phyloP scores from a whole-genome alignment of 1,284 basidiomycete genomes.

The Marasmius fiardii region DNA sequence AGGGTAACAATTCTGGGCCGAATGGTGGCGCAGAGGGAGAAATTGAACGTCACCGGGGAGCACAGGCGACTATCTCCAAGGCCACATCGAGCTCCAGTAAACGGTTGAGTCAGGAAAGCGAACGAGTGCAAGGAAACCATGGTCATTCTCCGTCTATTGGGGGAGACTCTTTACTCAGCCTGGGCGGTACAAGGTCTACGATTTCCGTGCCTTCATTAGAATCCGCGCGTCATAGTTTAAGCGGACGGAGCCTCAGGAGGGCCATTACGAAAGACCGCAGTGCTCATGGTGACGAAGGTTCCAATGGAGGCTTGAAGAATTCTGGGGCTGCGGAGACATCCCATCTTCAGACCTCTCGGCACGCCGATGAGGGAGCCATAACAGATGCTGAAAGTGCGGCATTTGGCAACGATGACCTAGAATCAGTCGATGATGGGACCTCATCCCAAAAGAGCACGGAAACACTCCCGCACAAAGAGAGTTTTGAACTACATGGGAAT shows the following conservation, averaged over 20 bases:
- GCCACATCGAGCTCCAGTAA: neutral
- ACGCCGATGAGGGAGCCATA: neutral
- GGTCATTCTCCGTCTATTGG: neutral
- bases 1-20: constrained; percentile 10
- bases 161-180: neutral
- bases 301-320: too few relatives aligned
- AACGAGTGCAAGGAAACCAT: neutral
- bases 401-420: constrained; percentile 24
- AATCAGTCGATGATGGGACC: constrained; percentile 26
- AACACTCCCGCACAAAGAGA: constrained; percentile 62
- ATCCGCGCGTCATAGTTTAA: neutral
- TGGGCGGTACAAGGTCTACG: neutral
- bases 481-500: constrained; percentile 76
- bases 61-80: neutral
- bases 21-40: constrained; percentile 14
- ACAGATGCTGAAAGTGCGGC: neutral
- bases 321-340: too few relatives aligned
- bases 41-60: constrained; percentile 1
- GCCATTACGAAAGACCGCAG: neutral
- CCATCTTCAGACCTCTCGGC: neutral
- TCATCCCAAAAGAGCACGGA: constrained; percentile 29
- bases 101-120: neutral
- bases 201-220: neutral
- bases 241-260: neutral
- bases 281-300: neutral